Conservation (phyloP, 441 rosid genomes). For the Bocquillonia castaneifolia region DNA sequence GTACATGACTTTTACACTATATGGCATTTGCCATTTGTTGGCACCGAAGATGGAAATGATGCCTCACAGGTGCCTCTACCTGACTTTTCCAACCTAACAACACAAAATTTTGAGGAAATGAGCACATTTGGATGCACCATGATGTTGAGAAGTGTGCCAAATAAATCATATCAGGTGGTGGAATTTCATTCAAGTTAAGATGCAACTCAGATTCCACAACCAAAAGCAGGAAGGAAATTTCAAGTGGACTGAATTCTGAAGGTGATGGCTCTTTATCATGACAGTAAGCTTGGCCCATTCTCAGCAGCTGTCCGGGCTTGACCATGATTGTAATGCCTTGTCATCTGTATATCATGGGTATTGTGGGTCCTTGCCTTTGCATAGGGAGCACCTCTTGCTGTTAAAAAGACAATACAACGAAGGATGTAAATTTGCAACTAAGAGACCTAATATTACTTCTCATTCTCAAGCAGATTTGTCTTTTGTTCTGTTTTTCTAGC, state of each 20-base stretch:
- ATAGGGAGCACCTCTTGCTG: conserved; percentile 96
- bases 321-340: conserved; percentile 54
- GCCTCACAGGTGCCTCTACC: background rate
- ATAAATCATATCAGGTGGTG: conserved; percentile 10
- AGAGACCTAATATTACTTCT: no score
- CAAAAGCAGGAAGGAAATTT: conserved; percentile 15
- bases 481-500: background rate
- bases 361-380: conserved; percentile 75
- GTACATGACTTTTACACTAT: conserved; percentile 23
- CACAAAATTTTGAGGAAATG: background rate
- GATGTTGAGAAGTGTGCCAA: conserved; percentile 4
- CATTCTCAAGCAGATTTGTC: background rate
- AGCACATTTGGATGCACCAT: background rate
- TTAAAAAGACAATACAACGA: conserved; percentile 8
- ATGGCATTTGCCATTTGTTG: conserved; percentile 5
- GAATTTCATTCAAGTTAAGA: conserved; percentile 11
- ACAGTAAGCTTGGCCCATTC: conserved; percentile 77
- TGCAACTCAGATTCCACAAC: conserved; percentile 11
- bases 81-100: conserved; percentile 6
- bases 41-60: background rate
- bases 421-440: conserved; percentile 10
- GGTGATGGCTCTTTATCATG: conserved; percentile 35
- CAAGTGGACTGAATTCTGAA: background rate
- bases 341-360: conserved; percentile 74
- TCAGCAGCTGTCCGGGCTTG: conserved; percentile 71